Conservation (phyloP, 2,329 filamentous ascomycete species). For the Ascosphaera acerosa region DNA sequence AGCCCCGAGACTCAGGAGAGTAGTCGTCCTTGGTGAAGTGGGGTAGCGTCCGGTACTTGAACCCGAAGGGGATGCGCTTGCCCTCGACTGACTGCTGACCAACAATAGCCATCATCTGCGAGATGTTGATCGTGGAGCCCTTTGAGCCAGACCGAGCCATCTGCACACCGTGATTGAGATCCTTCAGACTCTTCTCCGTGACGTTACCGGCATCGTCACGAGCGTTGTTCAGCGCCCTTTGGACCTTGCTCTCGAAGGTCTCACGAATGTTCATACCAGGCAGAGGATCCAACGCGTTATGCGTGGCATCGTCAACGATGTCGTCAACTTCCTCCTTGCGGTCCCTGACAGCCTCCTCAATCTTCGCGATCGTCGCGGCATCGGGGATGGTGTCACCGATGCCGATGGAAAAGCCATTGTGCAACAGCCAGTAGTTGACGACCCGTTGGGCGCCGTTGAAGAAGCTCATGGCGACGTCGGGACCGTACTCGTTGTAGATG, state of each 20-base stretch:
- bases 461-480: slow-evolving; percentile 69
- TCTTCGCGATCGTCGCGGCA: slow-evolving; percentile 53
- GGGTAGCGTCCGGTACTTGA: slow-evolving; percentile 90
- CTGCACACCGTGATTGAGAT: slow-evolving; percentile 85
- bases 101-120: slow-evolving; percentile 95
- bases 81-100: slow-evolving; percentile 97
- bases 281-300: slow-evolving; percentile 68
- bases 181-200: slow-evolving; percentile 78
- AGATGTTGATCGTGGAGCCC: slow-evolving; percentile 97
- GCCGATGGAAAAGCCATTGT: slow-evolving; percentile 92
- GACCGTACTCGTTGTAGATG: slow-evolving; percentile 84
- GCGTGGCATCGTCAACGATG: slow-evolving; percentile 54
- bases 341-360: slow-evolving; percentile 54
- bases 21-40: slow-evolving; percentile 99
- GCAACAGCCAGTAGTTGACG: slow-evolving; percentile 89
- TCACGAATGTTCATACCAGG: slow-evolving; percentile 98
- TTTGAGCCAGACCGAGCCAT: slow-evolving; percentile 97
- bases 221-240: slow-evolving; percentile 76
- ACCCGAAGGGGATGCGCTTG: slow-evolving; percentile 95
- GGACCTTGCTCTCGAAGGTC: slow-evolving; percentile 94
- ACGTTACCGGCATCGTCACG: slow-evolving; percentile 90
- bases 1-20: slow-evolving; percentile 85
- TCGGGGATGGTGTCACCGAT: slow-evolving; percentile 97
- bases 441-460: slow-evolving; percentile 89
- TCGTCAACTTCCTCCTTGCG: slow-evolving; percentile 60